A percentile compares a stretch with the other conserved stretches of the same genome.
phyloP scores from a whole-genome alignment of 2,329 filamentous ascomycete genomes.

The Colletotrichum sp. region DNA sequence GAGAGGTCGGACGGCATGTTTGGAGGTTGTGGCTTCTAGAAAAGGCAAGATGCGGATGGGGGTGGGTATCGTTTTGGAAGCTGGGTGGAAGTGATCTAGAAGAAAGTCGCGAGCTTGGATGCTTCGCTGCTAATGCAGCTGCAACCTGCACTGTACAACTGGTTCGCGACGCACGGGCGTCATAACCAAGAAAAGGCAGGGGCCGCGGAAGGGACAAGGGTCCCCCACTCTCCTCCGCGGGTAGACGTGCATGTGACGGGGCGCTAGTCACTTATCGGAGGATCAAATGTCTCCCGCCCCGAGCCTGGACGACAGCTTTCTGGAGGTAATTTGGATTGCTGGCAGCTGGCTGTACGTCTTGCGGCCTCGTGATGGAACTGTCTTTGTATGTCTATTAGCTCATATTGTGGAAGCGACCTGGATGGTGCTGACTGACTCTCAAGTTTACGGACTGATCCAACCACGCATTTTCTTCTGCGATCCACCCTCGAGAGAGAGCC shows the following conservation, averaged over 20 bases:
- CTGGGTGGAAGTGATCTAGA: background rate
- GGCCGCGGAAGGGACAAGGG: background rate
- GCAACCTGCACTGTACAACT: background rate
- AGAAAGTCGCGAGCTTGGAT: background rate
- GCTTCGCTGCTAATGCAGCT: background rate
- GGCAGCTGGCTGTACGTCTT: background rate
- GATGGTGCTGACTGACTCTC: background rate
- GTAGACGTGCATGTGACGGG: constrained; percentile 15
- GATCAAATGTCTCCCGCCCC: constrained; percentile 1
- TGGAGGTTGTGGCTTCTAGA: background rate
- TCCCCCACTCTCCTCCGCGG: background rate
- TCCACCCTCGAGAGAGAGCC: background rate
- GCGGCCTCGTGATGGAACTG: constrained; percentile 9
- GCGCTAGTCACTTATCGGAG: constrained; percentile 21
- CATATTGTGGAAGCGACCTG: background rate
- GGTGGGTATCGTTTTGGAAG: background rate
- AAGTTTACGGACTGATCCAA: background rate
- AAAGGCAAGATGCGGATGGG: background rate
- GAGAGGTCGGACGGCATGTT: constrained; percentile 69
- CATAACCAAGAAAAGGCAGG: constrained; percentile 5
- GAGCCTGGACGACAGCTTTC: constrained; percentile 4
- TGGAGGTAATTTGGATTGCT: background rate
- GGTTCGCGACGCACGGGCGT: background rate
- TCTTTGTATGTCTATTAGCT: background rate
- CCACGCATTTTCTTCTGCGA: background rate